Conservation (phyloP, 352 stramenopile genomes). For the Phytophthora sp. region DNA sequence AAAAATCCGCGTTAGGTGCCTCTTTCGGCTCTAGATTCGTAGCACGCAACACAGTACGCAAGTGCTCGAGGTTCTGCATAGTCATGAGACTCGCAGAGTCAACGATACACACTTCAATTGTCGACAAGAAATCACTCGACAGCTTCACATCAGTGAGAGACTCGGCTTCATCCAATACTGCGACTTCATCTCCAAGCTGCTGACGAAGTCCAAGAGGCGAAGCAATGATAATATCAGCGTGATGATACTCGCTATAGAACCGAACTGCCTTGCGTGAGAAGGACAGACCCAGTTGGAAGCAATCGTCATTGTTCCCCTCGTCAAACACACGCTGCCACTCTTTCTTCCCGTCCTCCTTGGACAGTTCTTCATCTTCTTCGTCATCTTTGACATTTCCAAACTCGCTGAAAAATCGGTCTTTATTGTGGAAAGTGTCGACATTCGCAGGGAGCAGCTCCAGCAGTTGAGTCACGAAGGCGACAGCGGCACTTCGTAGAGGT, state of each 20-base stretch:
- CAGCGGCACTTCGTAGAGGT: slow-evolving; percentile 66
- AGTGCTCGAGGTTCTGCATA: slow-evolving; percentile 84
- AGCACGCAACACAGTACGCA: slow-evolving; percentile 65
- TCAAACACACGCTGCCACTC: slow-evolving; percentile 81
- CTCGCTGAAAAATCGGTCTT: slow-evolving; percentile 75
- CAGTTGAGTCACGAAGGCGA: slow-evolving; percentile 70
- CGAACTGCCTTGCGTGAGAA: slow-evolving; percentile 70
- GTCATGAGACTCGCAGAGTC: slow-evolving; percentile 79
- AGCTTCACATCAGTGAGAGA: slow-evolving; percentile 44
- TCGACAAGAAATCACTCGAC: slow-evolving; percentile 73
- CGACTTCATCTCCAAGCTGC: slow-evolving; percentile 72
- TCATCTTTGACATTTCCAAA: slow-evolving; percentile 47
- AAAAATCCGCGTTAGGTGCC: slow-evolving; percentile 76
- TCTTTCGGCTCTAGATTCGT: slow-evolving; percentile 73
- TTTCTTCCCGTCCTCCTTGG: slow-evolving; percentile 46
- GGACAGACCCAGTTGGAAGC: slow-evolving; percentile 77
- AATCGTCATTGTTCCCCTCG: slow-evolving; percentile 83
- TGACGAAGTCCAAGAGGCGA: slow-evolving; percentile 75
- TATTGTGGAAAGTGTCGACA: slow-evolving; percentile 72
- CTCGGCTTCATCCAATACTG: slow-evolving; percentile 42
- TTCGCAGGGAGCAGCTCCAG: slow-evolving; percentile 65
- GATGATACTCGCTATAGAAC: slow-evolving; percentile 83
- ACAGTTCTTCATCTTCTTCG: slow-evolving; percentile 5
- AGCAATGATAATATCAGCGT: slow-evolving; percentile 78
- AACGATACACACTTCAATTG: slow-evolving; percentile 83